Conservation (phyloP, 108 stramenopile genomes). For the Mediolabrus comicus region DNA sequence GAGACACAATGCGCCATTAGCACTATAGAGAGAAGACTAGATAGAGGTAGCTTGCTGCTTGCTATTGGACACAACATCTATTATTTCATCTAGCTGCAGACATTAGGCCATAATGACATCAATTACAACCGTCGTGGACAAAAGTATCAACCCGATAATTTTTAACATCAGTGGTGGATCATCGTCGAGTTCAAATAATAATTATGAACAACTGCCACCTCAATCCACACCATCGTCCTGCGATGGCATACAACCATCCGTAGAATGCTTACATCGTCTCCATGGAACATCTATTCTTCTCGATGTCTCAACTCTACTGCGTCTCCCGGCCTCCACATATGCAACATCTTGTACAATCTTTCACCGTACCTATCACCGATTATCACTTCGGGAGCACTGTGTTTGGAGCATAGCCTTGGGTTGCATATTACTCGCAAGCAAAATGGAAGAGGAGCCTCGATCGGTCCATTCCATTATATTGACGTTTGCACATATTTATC, state of each 20-base stretch:
- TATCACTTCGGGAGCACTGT: slow-evolving; percentile 49
- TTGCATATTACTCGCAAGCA: slow-evolving; percentile 59
- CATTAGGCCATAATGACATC: not conserved
- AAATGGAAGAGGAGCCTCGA: slow-evolving; percentile 70
- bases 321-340: slow-evolving; percentile 34
- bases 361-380: slow-evolving; percentile 70
- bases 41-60: too few relatives aligned
- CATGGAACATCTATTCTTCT: slow-evolving; percentile 73
- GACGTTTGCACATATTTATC: slow-evolving; percentile 63
- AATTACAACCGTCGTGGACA: slow-evolving; percentile 19
- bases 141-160: slow-evolving; percentile 25
- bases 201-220: not conserved
- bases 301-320: slow-evolving; percentile 38
- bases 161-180: too few relatives aligned
- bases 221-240: slow-evolving; percentile 33
- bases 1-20: too few relatives aligned
- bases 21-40: too few relatives aligned
- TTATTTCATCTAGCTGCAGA: too few relatives aligned
- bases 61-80: too few relatives aligned
- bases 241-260: slow-evolving; percentile 35
- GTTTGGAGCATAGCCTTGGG: slow-evolving; percentile 81
- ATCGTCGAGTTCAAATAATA: not conserved
- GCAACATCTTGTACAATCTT: slow-evolving; percentile 58
- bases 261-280: slow-evolving; percentile 73
- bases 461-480: slow-evolving; percentile 49